Evolutionary conservation across 331 rosid genomes (phyloP), one percentile per base, ranked within the genome.

Genomic region (Quercus lobata): DNA sequence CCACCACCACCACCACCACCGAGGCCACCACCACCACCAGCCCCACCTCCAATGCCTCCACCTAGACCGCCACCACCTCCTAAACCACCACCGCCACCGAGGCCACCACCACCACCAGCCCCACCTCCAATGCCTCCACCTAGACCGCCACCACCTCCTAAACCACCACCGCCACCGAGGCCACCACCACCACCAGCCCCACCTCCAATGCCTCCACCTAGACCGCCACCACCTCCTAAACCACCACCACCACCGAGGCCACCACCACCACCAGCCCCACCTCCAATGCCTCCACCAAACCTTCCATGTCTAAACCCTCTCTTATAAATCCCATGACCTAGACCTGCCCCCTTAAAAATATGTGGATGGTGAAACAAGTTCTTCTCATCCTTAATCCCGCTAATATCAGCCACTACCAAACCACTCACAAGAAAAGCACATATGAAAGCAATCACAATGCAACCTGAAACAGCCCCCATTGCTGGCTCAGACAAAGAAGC

Each of bases 231-330:
- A 27, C 44, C 70, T 3, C 84, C 84, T 7, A 69, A 8, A 1
- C 84, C 84, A 18, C 75, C 76, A 1, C 83, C 83, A 9, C 79
- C 84, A 54, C 79, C 83, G 4, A 69, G 34, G 0, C 84, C 80
- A 5, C 81, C 78, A 0, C 79, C 81, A 5, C 46, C 62, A 2
- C 83, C 78, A 0, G 73, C 83, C 1, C 84, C 84, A 4, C 83
- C 79, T 17, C 76, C 83, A 22, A 76, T 81, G 62, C 80, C 83
- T 7, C 80, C 41, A 9, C 73, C 77, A 2, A 76, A 71, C 46
- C 77, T 44, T 56, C 80, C 71, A 69, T 81, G 81, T 57, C 37
- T 76, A 49, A 81, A 81, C 34, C 85, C 62, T 68, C 78, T 82
- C 79, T 11, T 37, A 19, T 16, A 29, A 10, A 41, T 41, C 46